Base-by-base conservation (phyloP, 495 filamentous ascomycete species). In the Niebla homalea region DNA sequence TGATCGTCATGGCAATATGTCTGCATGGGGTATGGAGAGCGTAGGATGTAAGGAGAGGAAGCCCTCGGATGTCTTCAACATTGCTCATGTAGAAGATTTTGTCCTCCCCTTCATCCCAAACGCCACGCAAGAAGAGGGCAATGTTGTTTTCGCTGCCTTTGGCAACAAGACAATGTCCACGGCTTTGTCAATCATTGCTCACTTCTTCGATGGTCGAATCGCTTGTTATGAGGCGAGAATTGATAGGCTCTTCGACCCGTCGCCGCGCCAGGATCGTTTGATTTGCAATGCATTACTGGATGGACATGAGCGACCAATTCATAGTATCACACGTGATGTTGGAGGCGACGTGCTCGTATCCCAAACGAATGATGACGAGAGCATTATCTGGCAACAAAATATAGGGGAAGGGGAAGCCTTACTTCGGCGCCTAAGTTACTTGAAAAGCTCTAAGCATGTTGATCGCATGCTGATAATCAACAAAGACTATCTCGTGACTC, bases 1-100 rank as follows among this genome's bases (percentile, higher is more conserved):
- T 46, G 89, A 99, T 65, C 81, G 83, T 18, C 70, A 75, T 36
- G 92, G 92, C 4, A 78, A 82, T 56, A 88, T 97, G 87, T 87
- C 85, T 42, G 92, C 89, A 0, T 95, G 90, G 90, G 93, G 87
- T 2, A 61, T 99, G 48, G 89, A 97, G 63, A 87, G 89, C 60
- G 75, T 96, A 21, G 87, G 88, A 16, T 81, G 77, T 57, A 92
- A 87, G 56, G 66, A 69, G 26, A 77, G 73, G 54, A 77, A 81
- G 53, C 73, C 75, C 2, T 73, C 79, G 36, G 80, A 83, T 60
- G 77, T 89, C 23, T 95, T 94, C 69, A 94, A 94, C 57, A 79
- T 97, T 57, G 80, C 87, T 5, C 85, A 94, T 62, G 79, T 87
- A 20, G 80, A 86, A 53, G 74, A 82, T 5, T 61, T 85, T 48